phyloP scores from a whole-genome alignment of 371 early-diverging fungal genomes.

The Mucor saturninus region DNA sequence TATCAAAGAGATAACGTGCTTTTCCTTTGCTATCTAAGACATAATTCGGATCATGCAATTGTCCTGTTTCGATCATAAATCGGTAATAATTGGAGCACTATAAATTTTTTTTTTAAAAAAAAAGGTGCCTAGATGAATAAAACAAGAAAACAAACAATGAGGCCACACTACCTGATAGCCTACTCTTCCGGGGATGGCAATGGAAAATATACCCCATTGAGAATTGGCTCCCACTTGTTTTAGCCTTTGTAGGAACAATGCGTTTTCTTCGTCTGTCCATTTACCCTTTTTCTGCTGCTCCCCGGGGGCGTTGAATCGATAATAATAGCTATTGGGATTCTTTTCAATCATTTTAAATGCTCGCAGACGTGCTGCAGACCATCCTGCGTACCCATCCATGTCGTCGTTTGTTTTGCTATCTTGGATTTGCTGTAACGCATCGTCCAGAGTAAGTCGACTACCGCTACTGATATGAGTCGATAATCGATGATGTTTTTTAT shows the following conservation, averaged over 20 bases:
- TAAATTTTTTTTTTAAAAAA: background rate
- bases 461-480: background rate
- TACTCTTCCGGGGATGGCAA: slow-evolving; percentile 91
- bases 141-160: too few species aligned
- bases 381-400: slow-evolving; percentile 79
- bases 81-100: slow-evolving; percentile 95
- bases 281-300: slow-evolving; percentile 88
- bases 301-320: slow-evolving; percentile 95
- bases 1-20: slow-evolving; percentile 83
- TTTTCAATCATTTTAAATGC: slow-evolving; percentile 87
- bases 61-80: slow-evolving; percentile 77
- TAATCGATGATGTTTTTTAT: background rate
- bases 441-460: slow-evolving; percentile 78
- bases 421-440: slow-evolving; percentile 84
- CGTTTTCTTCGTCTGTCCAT: slow-evolving; percentile 83
- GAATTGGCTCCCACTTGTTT: slow-evolving; percentile 86
- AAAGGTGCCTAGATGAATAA: background rate
- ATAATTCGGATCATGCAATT: slow-evolving; percentile 87
- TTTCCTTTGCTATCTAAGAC: slow-evolving; percentile 84
- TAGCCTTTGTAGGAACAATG: slow-evolving; percentile 79
- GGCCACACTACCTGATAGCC: slow-evolving; percentile 81
- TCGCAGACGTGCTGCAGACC: slow-evolving; percentile 88
- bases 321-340: slow-evolving; percentile 94
- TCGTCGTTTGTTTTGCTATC: slow-evolving; percentile 58
- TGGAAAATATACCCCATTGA: slow-evolving; percentile 95